Conservation (phyloP, 208 protist genomes). For the Balamuthia mandrillaris region DNA sequence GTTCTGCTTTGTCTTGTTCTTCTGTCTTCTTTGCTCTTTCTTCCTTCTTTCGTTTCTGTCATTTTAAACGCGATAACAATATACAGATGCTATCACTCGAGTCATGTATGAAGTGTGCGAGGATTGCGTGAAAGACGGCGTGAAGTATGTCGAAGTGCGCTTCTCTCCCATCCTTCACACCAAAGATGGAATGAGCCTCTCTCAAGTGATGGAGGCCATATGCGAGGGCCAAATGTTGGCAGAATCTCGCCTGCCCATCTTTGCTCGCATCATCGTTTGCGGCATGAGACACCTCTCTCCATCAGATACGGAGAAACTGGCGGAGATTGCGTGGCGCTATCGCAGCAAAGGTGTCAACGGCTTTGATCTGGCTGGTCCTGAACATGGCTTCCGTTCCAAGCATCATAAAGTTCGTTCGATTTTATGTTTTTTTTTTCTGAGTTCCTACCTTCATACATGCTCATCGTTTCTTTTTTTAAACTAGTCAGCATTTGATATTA, state of each 20-base stretch:
- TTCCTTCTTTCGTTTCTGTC: background rate
- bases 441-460: background rate
- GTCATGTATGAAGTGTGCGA: slow-evolving; percentile 71
- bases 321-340: slow-evolving; percentile 69
- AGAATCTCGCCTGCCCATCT: slow-evolving; percentile 37
- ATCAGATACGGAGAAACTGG: slow-evolving; percentile 48
- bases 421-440: background rate
- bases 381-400: slow-evolving; percentile 56
- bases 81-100: slow-evolving; percentile 60
- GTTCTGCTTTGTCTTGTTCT: background rate
- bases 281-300: slow-evolving; percentile 63
- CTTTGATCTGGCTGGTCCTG: slow-evolving; percentile 70
- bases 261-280: slow-evolving; percentile 68
- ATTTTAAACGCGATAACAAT: too few species aligned
- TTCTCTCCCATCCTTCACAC: slow-evolving; percentile 64
- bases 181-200: slow-evolving; percentile 41
- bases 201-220: slow-evolving; percentile 62
- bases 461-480: background rate
- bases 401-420: slow-evolving; percentile 36
- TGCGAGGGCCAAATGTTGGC: slow-evolving; percentile 58
- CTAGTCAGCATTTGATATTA: slow-evolving; percentile 58
- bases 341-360: slow-evolving; percentile 54
- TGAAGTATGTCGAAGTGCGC: slow-evolving; percentile 63
- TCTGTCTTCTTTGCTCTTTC: background rate
- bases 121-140: slow-evolving; percentile 57